These are phyloP conservation scores for Populus nigra DNA, from an alignment of 345 rosid species.

Conservation along the genomic window DNA sequence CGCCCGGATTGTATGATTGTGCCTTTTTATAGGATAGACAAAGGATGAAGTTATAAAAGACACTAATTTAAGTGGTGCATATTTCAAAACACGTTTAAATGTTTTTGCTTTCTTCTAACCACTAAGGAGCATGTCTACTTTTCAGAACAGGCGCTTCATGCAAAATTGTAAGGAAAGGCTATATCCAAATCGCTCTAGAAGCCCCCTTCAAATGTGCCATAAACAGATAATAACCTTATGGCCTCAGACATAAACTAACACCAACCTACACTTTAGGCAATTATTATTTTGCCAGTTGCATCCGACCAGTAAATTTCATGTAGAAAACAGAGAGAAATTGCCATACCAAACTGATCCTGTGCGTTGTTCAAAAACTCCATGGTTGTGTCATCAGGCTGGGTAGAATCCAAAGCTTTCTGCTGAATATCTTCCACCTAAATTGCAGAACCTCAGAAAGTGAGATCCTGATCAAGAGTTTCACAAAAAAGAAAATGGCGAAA, in stretches of 20 bases:
- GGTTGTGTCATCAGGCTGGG: constrained; percentile 13
- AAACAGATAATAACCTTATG: background rate
- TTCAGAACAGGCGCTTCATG: background rate
- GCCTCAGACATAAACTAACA: background rate
- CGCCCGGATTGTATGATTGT: background rate
- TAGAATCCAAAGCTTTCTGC: constrained; percentile 33
- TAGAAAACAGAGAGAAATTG: constrained; percentile 15
- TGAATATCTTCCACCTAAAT: constrained; percentile 32
- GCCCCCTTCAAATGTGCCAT: background rate
- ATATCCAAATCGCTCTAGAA: background rate
- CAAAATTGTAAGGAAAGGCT: background rate
- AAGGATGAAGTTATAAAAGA: too few relatives aligned
- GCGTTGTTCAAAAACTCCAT: constrained; percentile 21
- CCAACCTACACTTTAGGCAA: background rate
- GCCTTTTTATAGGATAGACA: background rate
- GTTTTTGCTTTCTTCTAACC: background rate
- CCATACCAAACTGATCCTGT: constrained; percentile 43
- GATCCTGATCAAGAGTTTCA: constrained; percentile 17
- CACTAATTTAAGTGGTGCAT: too few relatives aligned
- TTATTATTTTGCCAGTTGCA: constrained; percentile 7
- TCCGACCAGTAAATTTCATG: background rate
- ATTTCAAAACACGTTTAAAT: too few relatives aligned
- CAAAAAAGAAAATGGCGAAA: constrained; percentile 14
- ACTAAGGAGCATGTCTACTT: background rate
- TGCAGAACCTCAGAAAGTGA: constrained; percentile 20